Percentiles rank a stretch among this genome's conserved stretches.
Conservation (phyloP, 129 eudicot genomes). For the Rutidosis leptorrhynchoides region DNA sequence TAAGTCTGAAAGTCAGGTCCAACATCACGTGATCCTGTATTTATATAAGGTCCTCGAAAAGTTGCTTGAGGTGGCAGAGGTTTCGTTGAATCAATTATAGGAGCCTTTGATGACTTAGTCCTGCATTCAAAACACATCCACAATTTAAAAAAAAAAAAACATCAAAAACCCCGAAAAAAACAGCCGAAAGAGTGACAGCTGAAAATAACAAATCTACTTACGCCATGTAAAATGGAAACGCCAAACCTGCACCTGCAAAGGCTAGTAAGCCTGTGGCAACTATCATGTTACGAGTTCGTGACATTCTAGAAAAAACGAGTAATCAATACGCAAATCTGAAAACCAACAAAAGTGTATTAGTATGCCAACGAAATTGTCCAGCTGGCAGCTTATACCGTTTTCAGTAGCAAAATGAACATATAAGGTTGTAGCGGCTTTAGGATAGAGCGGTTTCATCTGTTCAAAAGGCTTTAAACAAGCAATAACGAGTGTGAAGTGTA, state of each 20-base stretch:
- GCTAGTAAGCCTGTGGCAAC: slow-evolving; percentile 79
- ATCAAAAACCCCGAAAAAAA: background rate
- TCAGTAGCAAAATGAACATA: slow-evolving; percentile 3
- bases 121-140: slow-evolving; percentile 32
- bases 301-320: slow-evolving; percentile 38
- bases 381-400: background rate
- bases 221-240: slow-evolving; percentile 99
- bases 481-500: background rate
- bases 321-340: slow-evolving; percentile 25
- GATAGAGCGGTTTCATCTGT: background rate
- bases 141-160: slow-evolving; percentile 3
- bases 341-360: slow-evolving; percentile 9
- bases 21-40: slow-evolving; percentile 95
- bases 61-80: slow-evolving; percentile 99
- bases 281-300: slow-evolving; percentile 66
- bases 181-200: background rate
- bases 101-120: slow-evolving; percentile 63
- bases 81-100: slow-evolving; percentile 89
- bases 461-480: background rate
- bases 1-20: slow-evolving; percentile 86
- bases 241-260: slow-evolving; percentile 82
- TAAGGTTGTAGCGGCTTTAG: background rate
- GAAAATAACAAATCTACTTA: slow-evolving; percentile 36
- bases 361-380: background rate
- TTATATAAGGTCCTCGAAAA: slow-evolving; percentile 92